Percentiles rank a stretch among this genome's conserved stretches.
Evolutionary conservation across 2,329 filamentous ascomycete species (phyloP).

Genomic region (Colletotrichum cordylinicola): DNA sequence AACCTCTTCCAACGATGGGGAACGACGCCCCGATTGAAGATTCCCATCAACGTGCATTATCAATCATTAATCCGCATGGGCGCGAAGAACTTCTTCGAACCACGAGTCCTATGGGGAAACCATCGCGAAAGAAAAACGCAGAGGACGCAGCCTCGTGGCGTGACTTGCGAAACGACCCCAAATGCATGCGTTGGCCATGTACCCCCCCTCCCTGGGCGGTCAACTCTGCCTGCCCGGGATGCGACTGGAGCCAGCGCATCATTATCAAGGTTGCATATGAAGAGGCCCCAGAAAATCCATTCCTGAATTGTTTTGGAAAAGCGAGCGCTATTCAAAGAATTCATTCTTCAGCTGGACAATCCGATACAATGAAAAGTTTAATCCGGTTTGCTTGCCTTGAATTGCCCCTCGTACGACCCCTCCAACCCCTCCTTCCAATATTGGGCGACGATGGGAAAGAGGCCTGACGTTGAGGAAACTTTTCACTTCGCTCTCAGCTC

Average conservation of each 20-base stretch:
- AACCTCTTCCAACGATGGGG: neutral
- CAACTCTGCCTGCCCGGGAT: neutral
- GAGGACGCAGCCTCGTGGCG: neutral
- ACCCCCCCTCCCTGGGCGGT: slow-evolving; percentile 9
- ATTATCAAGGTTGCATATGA: neutral
- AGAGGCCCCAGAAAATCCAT: neutral
- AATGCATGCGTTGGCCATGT: slow-evolving; percentile 13
- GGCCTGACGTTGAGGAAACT: neutral
- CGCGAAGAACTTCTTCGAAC: neutral
- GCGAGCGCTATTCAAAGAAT: neutral
- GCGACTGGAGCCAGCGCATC: slow-evolving; percentile 19
- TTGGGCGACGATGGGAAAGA: neutral
- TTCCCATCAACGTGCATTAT: neutral
- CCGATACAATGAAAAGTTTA: neutral
- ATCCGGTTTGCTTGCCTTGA: neutral
- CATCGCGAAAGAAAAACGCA: neutral
- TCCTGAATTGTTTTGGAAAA: neutral
- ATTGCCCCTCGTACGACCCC: neutral
- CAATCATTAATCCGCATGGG: neutral
- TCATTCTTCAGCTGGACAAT: neutral
- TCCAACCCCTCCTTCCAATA: neutral
- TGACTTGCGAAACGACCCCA: neutral
- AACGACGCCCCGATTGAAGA: neutral
- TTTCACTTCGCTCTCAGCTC: neutral
- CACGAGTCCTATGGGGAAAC: neutral